Evolutionary conservation across 1,139 yeast species (phyloP), one percentile per base, ranked within the genome.

Genomic region (Saccharomyces hybrid): DNA sequence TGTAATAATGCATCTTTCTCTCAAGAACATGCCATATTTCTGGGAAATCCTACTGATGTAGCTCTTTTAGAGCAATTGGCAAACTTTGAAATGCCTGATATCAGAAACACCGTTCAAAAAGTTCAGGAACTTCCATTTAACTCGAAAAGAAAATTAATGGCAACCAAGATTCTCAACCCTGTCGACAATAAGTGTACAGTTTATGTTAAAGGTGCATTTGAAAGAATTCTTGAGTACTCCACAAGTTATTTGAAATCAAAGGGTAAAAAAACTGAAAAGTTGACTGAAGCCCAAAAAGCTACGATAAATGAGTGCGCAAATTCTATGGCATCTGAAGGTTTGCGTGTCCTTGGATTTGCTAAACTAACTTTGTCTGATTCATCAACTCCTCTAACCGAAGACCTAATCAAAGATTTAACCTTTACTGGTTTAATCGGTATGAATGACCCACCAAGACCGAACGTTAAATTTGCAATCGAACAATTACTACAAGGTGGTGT

Each of bases 391-490:
- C 70, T 75, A 30, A 64, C 74, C 1, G 76, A 73, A 14, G 66
- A 63, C 46, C 70, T 68, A 55, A 88, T 88, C 27, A 64, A 75
- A 3, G 84, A 82, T 49, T 75, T 91, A 64, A 76, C 81, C 2
- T 90, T 91, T 66, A 80, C 88, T 63, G 99, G 99, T 6, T 73
- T 93, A 50, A 77, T 88, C 60, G 98, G 97, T 55, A 89, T 93
- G 95, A 88, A 88, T 63, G 98, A 93, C 72, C 99, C 99, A 11
- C 99, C 98, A 54, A 81, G 98, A 66, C 85, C 91, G 8, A 84
- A 86, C 57, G 97, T 90, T 4, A 79, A 81, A 52, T 75, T 78
- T 55, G 84, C 96, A 1, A 80, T 93, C 57, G 79, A 87, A 14
- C 75, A 82, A 59, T 77, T 93, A 58, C 78, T 89, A 78, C 83